Evolutionary conservation across 2,329 filamentous ascomycete genomes (phyloP), one percentile per base, ranked within the genome.

Genomic region (Achaetomium macrosporum): DNA sequence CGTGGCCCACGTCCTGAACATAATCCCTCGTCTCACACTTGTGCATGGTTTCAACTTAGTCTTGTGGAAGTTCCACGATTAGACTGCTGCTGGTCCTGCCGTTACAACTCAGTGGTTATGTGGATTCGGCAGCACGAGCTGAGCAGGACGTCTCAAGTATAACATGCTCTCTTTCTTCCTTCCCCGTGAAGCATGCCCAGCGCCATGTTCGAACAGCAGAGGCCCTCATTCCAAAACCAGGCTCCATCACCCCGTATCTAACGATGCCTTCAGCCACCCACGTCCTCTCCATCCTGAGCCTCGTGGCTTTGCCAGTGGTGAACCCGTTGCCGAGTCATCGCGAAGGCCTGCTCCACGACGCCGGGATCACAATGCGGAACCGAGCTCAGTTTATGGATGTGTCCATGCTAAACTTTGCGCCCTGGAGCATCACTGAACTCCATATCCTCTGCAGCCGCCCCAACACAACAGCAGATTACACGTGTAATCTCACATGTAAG

Each of bases 341-440:
- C 1, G 25, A 9, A 41, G 36, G 29, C 6, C 10, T 30, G 8
- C 17, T 47, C 3, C 29, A 7, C 40, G 16, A 41, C 17, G 17
- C 19, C 31, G 41, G 35, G 16, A 29, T 25, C 19, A 30, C 20
- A 16, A 29, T 47, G 12, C 30, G 36, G 0, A 45, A 43, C 25
- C 47, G 47, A 8, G 29, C 17, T 37, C 20, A 36, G 13, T 16
- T 54, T 9, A 36, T 31, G 8, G 25, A 48, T 19, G 13, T 46
- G 13, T 48, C 57, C 31, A 61, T 62, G 50, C 63, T 66, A 52
- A 54, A 64, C 54, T 66, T 64, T 46, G 20, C 31, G 15, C 61
- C 62, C 0, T 65, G 47, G 43, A 47, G 60, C 50, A 48, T 65
- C 49, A 60, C 58, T 5, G 49, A 64, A 16, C 43, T 61, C 42